Evolutionary conservation across 2,329 filamentous ascomycete species (phyloP).

Genomic region (Neocatenulostroma microsporum): DNA sequence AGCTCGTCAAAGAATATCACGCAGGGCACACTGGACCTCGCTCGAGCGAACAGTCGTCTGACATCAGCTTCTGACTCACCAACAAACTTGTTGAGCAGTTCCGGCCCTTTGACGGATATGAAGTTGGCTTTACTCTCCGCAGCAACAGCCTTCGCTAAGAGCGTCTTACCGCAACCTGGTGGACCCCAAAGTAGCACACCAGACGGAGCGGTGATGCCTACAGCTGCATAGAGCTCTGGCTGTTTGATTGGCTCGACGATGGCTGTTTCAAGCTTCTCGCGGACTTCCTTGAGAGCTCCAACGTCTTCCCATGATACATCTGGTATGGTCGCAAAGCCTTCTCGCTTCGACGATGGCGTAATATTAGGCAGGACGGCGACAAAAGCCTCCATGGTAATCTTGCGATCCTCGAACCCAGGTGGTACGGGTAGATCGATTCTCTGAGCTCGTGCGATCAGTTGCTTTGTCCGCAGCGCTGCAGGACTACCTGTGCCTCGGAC

Average conservation of each 20-base stretch:
- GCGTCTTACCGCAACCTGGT: conserved; percentile 91
- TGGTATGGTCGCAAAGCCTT: conserved; percentile 91
- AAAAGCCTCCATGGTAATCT: conserved; percentile 62
- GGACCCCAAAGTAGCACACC: conserved; percentile 95
- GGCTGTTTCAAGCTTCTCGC: conserved; percentile 71
- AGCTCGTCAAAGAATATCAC: conserved; percentile 98
- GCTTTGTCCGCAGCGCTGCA: conserved; percentile 16
- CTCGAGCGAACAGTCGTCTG: conserved; percentile 82
- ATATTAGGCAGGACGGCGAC: conserved; percentile 65
- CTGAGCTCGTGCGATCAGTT: conserved; percentile 45
- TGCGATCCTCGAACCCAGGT: too few species aligned
- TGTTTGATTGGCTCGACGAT: conserved; percentile 85
- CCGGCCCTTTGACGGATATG: conserved; percentile 94
- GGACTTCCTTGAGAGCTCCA: conserved; percentile 71
- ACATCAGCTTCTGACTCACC: conserved; percentile 93
- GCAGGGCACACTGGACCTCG: conserved; percentile 77
- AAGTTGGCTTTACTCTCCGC: conserved; percentile 96
- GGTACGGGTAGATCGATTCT: too few species aligned
- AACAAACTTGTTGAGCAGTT: conserved; percentile 94
- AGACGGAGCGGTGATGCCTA: conserved; percentile 72
- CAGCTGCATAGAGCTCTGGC: conserved; percentile 65
- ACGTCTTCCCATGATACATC: conserved; percentile 91
- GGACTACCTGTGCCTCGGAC: too few species aligned
- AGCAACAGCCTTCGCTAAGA: conserved; percentile 91
- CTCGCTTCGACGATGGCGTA: conserved; percentile 74